Conservation (phyloP, 495 filamentous ascomycete species). For the Trichoderma erinaceum region DNA sequence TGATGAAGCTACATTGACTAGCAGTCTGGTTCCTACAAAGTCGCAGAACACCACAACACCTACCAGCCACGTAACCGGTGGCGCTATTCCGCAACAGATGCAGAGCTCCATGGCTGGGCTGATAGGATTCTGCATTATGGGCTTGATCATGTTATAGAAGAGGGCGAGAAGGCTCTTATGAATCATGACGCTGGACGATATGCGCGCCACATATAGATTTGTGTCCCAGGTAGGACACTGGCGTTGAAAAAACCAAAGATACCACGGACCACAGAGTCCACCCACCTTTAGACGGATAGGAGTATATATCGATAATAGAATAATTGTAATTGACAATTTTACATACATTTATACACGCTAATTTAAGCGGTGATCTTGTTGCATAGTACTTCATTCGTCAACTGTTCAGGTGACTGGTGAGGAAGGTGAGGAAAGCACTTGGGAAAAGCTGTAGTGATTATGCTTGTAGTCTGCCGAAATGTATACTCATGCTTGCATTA, state of each 20-base stretch:
- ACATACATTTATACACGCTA: slow-evolving; percentile 10
- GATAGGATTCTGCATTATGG: slow-evolving; percentile 17
- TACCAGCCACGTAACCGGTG: background rate
- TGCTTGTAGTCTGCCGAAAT: background rate
- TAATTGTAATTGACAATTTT: background rate
- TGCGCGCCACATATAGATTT: slow-evolving; percentile 3
- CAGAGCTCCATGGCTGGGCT: slow-evolving; percentile 16
- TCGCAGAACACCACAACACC: slow-evolving; percentile 13
- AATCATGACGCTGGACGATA: slow-evolving; percentile 13
- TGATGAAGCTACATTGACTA: background rate
- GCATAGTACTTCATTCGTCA: background rate
- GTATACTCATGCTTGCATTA: background rate
- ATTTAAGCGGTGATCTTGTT: background rate
- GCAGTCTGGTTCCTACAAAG: slow-evolving; percentile 9
- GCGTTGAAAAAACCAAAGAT: slow-evolving; percentile 12
- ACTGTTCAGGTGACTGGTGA: background rate
- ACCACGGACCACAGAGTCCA: slow-evolving; percentile 4
- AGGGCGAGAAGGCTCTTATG: background rate
- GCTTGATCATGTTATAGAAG: slow-evolving; percentile 13
- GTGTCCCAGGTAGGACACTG: slow-evolving; percentile 10
- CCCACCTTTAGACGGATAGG: background rate
- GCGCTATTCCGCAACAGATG: slow-evolving; percentile 13
- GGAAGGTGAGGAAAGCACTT: too few relatives aligned
- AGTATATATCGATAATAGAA: slow-evolving; percentile 6
- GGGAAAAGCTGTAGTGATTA: background rate